Conservation (phyloP, 108 stramenopile species). For the Fragilariopsis cylindrus region DNA sequence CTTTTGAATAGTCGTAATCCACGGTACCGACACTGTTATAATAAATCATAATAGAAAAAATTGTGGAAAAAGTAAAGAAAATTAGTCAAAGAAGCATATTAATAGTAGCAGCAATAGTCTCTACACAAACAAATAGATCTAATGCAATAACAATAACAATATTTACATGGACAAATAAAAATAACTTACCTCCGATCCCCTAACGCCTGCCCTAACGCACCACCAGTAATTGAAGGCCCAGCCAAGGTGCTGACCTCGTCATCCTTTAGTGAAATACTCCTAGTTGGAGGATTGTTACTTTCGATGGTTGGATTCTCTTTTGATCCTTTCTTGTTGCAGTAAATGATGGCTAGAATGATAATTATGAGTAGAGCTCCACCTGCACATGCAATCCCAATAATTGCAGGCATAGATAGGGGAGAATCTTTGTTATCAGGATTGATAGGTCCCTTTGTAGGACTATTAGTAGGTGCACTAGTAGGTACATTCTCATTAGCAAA, state of each 20-base stretch:
- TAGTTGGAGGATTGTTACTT: slow-evolving; percentile 5
- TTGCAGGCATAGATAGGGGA: slow-evolving; percentile 29
- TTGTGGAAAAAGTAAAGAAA: neutral
- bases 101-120: slow-evolving; percentile 5
- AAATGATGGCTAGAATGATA: slow-evolving; percentile 16
- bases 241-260: slow-evolving; percentile 44
- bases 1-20: slow-evolving; percentile 88
- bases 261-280: slow-evolving; percentile 14
- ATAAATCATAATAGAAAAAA: neutral
- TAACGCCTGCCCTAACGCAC: slow-evolving; percentile 17
- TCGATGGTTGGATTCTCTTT: slow-evolving; percentile 5
- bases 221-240: slow-evolving; percentile 4
- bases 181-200: slow-evolving; percentile 71
- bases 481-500: slow-evolving; percentile 2
- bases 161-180: neutral
- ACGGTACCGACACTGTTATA: slow-evolving; percentile 65
- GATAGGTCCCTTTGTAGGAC: neutral
- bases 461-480: neutral
- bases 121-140: neutral
- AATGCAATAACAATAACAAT: neutral
- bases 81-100: neutral
- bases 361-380: slow-evolving; percentile 42
- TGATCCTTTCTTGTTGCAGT: slow-evolving; percentile 22
- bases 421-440: neutral
- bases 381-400: slow-evolving; percentile 64